A percentile compares a stretch with the other conserved stretches of the same genome.
Conservation (phyloP, 1,284 basidiomycete species). For the Rhodotorula sp. region DNA sequence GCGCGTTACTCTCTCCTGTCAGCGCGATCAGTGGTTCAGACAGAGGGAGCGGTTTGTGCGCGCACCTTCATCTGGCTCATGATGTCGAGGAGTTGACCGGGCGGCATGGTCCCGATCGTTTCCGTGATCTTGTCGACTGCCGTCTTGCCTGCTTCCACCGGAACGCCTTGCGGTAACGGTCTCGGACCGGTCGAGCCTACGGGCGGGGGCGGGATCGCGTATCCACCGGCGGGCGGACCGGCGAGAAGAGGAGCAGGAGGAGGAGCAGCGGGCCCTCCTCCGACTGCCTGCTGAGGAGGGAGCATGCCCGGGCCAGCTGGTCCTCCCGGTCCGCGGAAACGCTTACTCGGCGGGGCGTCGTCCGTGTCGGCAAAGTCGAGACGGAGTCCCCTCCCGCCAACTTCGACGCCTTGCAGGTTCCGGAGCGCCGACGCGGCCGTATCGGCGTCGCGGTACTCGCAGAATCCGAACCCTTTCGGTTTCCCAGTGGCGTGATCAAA, state of each 20-base stretch:
- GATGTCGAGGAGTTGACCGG: slow-evolving; percentile 87
- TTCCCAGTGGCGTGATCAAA: slow-evolving; percentile 95
- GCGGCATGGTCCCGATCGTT: slow-evolving; percentile 78
- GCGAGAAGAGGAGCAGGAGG: neutral
- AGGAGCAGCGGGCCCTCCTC: neutral
- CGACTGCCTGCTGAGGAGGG: slow-evolving; percentile 28
- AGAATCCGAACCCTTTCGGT: slow-evolving; percentile 79
- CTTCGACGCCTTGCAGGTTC: slow-evolving; percentile 73
- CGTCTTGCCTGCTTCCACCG: slow-evolving; percentile 69
- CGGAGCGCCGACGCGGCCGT: slow-evolving; percentile 81
- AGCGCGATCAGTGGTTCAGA: neutral
- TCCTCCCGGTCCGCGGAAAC: slow-evolving; percentile 54
- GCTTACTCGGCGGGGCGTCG: slow-evolving; percentile 47
- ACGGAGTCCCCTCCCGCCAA: slow-evolving; percentile 76
- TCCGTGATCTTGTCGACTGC: slow-evolving; percentile 83
- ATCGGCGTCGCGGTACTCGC: slow-evolving; percentile 67
- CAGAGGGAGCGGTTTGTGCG: too few relatives aligned
- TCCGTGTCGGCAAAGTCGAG: slow-evolving; percentile 66
- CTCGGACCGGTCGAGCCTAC: slow-evolving; percentile 22
- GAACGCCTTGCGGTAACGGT: slow-evolving; percentile 70
- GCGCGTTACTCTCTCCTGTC: neutral
- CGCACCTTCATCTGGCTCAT: slow-evolving; percentile 92
- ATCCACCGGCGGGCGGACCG: slow-evolving; percentile 1
- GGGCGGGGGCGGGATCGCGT: slow-evolving; percentile 24
- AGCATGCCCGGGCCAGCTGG: slow-evolving; percentile 8